Evolutionary conservation across 208 protist species (phyloP), one percentile per base, ranked within the genome.

Genomic region (Crithidia acanthocephali): DNA sequence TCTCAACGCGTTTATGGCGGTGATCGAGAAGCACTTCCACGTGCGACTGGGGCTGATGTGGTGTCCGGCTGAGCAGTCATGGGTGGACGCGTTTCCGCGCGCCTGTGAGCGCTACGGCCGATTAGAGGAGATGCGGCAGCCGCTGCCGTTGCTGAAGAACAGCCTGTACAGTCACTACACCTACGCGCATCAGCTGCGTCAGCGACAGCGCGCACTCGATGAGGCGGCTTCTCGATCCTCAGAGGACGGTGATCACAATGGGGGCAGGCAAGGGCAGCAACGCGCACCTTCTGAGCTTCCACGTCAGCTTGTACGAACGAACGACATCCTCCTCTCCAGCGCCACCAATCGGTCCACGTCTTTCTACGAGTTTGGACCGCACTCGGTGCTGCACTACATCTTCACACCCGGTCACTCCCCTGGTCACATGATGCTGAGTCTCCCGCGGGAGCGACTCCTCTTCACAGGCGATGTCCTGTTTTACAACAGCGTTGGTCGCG

Each of bases 371-470:
- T 88, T 96, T 52, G 91, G 88, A n/a, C 60, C 75, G 32, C 84
- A 92, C 71, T 81, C 79, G 15, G 52, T 90, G 42, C 76, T 96
- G 45, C 85, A 92, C 57, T 95, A 97, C 81, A 80, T 95, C 66
- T 93, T 90, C 77, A 94, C 90, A 25, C 92, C 92, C 2, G 92
- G 92, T 9, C 92, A 97, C 79, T 94, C 90, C 6, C 89, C 86
- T 0, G 92, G 92, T 20, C 92, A 97, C 83, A 95, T 93, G 88
- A 92, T 95, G 92, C 78, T 97, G 40, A 85, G 87, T 51, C 77
- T 94, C 15, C 89, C 90, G 25, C 87, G 80, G 9, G 90, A 97
- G 70, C 81, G 79, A 18, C 82, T 97, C 7, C 87, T 97, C 66
- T 97, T 97, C 72, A 91, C 82, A 2, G 92, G 92, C 0, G 92